Percentiles rank a stretch among this genome's conserved stretches.
phyloP scores from a whole-genome alignment of 345 rosid genomes.

The Conringia planisiliqua region DNA sequence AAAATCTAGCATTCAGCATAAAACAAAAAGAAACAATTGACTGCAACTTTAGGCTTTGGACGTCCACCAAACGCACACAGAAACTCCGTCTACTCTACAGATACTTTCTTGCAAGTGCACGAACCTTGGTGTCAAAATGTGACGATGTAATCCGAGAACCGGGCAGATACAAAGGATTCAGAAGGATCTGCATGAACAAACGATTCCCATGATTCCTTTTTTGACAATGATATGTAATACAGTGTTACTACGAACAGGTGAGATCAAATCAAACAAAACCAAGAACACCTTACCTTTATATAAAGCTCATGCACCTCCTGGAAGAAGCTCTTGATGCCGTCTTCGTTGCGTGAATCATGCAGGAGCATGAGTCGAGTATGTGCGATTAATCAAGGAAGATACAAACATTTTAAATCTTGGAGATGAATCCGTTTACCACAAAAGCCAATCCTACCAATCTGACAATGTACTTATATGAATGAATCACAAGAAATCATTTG shows the following conservation, averaged over 20 bases:
- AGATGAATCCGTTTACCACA: neutral
- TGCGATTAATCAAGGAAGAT: slow-evolving; percentile 48
- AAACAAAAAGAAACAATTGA: neutral
- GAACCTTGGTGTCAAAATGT: slow-evolving; percentile 92
- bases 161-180: slow-evolving; percentile 85
- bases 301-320: slow-evolving; percentile 43
- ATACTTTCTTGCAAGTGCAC: slow-evolving; percentile 91
- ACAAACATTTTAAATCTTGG: neutral
- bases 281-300: slow-evolving; percentile 28
- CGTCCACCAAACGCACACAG: neutral
- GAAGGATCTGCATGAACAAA: slow-evolving; percentile 56
- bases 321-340: slow-evolving; percentile 90
- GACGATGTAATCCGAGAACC: slow-evolving; percentile 88
- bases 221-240: no score
- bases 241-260: neutral
- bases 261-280: neutral
- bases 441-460: neutral
- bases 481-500: neutral
- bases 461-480: neutral
- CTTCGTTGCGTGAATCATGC: slow-evolving; percentile 93
- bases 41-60: neutral
- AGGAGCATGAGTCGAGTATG: slow-evolving; percentile 95
- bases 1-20: neutral
- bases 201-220: neutral
- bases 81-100: slow-evolving; percentile 36